phyloP scores from a whole-genome alignment of 805 yeast species.

The Nakazawaea ambrosiae region DNA sequence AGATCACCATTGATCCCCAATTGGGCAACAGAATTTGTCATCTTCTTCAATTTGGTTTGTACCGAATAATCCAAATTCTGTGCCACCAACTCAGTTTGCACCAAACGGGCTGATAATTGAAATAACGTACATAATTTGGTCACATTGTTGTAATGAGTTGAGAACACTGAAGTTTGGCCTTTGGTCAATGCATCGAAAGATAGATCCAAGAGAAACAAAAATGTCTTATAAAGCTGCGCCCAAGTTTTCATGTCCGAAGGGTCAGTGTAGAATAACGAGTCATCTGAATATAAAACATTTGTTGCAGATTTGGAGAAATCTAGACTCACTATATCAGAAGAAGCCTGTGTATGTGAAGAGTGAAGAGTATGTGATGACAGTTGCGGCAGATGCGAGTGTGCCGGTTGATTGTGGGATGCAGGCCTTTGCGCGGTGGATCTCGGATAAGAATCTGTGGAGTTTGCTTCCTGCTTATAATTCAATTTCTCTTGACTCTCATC shows the following conservation, averaged over 20 bases:
- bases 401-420: background rate
- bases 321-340: background rate
- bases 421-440: no score
- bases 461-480: slow-evolving; percentile 1
- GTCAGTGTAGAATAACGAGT: slow-evolving; percentile 48
- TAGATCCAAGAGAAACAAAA: slow-evolving; percentile 40
- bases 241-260: slow-evolving; percentile 54
- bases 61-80: slow-evolving; percentile 41
- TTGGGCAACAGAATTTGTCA: slow-evolving; percentile 51
- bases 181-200: slow-evolving; percentile 45
- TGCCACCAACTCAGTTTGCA: slow-evolving; percentile 41
- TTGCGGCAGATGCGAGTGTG: background rate
- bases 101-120: slow-evolving; percentile 48
- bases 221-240: slow-evolving; percentile 45
- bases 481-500: slow-evolving; percentile 4
- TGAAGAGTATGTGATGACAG: slow-evolving; percentile 11
- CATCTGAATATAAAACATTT: slow-evolving; percentile 18
- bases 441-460: no score
- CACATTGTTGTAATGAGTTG: slow-evolving; percentile 44
- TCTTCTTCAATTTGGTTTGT: slow-evolving; percentile 40
- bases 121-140: slow-evolving; percentile 46
- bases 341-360: slow-evolving; percentile 5
- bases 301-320: no score
- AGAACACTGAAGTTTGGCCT: slow-evolving; percentile 43
- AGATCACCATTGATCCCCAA: slow-evolving; percentile 59